Conservation (phyloP, 2,329 filamentous ascomycete species). For the Fusarium keratoplasticum region DNA sequence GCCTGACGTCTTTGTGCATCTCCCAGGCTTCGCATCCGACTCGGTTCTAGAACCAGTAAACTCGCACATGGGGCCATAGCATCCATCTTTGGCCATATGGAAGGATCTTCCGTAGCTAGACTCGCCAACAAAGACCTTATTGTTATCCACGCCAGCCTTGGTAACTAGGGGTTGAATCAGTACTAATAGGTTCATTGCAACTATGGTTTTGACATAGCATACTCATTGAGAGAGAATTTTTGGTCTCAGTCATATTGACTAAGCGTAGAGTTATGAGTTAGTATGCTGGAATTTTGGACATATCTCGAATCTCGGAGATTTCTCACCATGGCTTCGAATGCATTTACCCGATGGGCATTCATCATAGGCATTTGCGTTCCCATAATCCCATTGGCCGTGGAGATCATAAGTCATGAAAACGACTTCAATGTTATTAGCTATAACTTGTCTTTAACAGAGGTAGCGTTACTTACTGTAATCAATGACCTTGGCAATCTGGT, state of each 20-base stretch:
- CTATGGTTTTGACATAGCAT: neutral
- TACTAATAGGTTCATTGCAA: neutral
- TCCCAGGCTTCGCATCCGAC: neutral
- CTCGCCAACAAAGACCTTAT: constrained; percentile 26
- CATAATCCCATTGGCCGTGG: constrained; percentile 42
- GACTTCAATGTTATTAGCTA: constrained; percentile 3
- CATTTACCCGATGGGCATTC: constrained; percentile 48
- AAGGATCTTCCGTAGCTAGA: constrained; percentile 44
- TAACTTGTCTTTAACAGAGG: too few relatives aligned
- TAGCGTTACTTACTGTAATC: constrained; percentile 41
- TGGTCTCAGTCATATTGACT: constrained; percentile 53
- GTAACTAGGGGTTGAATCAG: constrained; percentile 21
- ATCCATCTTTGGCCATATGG: constrained; percentile 40
- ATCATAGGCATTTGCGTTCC: constrained; percentile 39
- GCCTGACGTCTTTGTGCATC: constrained; percentile 8
- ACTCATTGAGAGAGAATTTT: constrained; percentile 46
- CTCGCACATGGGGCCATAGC: constrained; percentile 9
- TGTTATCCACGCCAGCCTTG: constrained; percentile 19
- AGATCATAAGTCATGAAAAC: constrained; percentile 32
- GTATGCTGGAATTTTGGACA: too few relatives aligned
- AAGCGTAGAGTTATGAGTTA: neutral
- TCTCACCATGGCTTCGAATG: constrained; percentile 37
- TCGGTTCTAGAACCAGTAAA: constrained; percentile 10
- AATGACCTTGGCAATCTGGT: constrained; percentile 37
- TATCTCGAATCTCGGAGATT: neutral